phyloP scores from a whole-genome alignment of 1,284 basidiomycete species.

The Cryptococcus depauperatus region DNA sequence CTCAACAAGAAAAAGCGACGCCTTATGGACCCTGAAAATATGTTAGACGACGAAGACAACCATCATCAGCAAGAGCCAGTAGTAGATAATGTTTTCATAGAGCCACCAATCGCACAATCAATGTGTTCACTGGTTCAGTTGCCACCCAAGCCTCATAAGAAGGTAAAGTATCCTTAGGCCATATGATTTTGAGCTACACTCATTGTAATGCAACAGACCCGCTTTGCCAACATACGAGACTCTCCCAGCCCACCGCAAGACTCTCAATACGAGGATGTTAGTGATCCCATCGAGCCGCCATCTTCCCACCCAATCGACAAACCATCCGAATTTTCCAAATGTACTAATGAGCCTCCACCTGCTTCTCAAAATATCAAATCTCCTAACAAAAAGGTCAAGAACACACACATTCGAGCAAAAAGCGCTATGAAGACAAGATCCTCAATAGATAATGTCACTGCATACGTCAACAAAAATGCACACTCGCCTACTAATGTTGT shows the following conservation, averaged over 20 bases:
- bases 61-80: too few species aligned
- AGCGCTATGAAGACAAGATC: not conserved
- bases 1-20: not conserved
- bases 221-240: not conserved
- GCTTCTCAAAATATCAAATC: conserved; percentile 1
- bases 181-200: not conserved
- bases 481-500: too few species aligned
- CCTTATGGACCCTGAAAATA: not conserved
- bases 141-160: conserved; percentile 1
- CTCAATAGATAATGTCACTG: not conserved
- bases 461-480: too few species aligned
- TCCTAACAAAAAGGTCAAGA: too few species aligned
- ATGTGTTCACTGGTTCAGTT: not conserved
- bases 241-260: not conserved
- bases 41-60: too few species aligned
- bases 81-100: too few species aligned
- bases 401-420: not conserved
- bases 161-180: not conserved
- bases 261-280: not conserved
- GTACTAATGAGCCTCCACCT: not conserved
- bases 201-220: not conserved
- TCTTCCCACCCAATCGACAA: not conserved
- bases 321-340: not conserved
- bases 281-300: conserved; percentile 1
- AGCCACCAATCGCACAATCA: too few species aligned